Percentiles rank a stretch among this genome's conserved stretches.
phyloP scores from a whole-genome alignment of 257 asterid species.

The Eustoma russellianum region DNA sequence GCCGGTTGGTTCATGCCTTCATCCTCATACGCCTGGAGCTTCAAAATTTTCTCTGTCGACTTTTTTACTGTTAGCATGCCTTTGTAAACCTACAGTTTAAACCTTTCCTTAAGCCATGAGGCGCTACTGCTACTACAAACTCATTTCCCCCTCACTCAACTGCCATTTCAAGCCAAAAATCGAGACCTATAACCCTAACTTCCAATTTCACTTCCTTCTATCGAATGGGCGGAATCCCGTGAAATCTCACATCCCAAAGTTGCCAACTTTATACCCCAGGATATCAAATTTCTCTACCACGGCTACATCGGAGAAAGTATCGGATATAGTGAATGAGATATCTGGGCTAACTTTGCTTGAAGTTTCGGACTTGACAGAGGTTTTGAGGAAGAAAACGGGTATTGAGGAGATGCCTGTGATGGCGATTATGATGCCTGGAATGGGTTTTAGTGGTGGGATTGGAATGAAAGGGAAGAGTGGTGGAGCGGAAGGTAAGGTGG shows the following conservation, averaged over 20 bases:
- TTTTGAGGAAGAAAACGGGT: slow-evolving; percentile 49
- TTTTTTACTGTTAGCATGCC: slow-evolving; percentile 6
- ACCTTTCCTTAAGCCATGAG: slow-evolving; percentile 26
- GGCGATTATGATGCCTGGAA: slow-evolving; percentile 83
- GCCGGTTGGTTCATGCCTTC: too few relatives aligned
- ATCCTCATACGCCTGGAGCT: neutral
- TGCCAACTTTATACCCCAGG: slow-evolving; percentile 17
- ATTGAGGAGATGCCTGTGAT: slow-evolving; percentile 75
- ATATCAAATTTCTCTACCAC: slow-evolving; percentile 31
- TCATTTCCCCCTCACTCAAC: slow-evolving; percentile 35
- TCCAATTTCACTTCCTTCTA: neutral
- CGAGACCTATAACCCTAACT: slow-evolving; percentile 7
- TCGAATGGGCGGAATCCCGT: neutral
- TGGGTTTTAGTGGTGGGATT: slow-evolving; percentile 49
- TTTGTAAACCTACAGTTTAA: neutral
- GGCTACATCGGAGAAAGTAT: slow-evolving; percentile 41
- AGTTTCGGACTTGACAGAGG: slow-evolving; percentile 57
- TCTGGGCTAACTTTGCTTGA: slow-evolving; percentile 60
- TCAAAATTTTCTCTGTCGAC: neutral
- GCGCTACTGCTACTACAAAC: slow-evolving; percentile 20
- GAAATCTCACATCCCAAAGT: slow-evolving; percentile 15
- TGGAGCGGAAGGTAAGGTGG: slow-evolving; percentile 42
- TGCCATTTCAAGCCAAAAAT: slow-evolving; percentile 18
- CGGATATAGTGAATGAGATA: slow-evolving; percentile 50
- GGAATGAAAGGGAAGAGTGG: slow-evolving; percentile 42